Percentiles rank a stretch among this genome's conserved stretches.
These are phyloP conservation scores for Skeletonema costatum DNA, from an alignment of 108 stramenopile species.

Conservation along the genomic window DNA sequence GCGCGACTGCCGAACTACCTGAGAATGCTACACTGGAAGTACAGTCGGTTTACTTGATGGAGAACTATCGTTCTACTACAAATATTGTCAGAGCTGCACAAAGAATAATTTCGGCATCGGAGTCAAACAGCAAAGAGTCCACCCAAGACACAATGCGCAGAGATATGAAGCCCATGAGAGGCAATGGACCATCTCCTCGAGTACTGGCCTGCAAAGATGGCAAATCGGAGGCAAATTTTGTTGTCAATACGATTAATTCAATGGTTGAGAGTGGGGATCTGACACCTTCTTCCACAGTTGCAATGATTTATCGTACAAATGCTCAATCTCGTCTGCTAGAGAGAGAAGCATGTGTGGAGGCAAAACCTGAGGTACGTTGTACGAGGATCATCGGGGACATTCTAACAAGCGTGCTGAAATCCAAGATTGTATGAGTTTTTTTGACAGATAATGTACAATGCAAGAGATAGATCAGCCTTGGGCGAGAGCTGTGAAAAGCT, in stretches of 20 bases:
- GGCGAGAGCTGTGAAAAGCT: slow-evolving; percentile 71
- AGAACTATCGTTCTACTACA: slow-evolving; percentile 81
- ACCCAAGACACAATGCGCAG: slow-evolving; percentile 53
- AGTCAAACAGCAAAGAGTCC: slow-evolving; percentile 2
- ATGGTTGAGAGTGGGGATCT: slow-evolving; percentile 55
- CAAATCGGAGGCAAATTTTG: slow-evolving; percentile 76
- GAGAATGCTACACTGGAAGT: slow-evolving; percentile 30
- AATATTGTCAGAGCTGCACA: slow-evolving; percentile 86
- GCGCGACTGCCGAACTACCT: background rate
- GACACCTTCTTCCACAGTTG: slow-evolving; percentile 53
- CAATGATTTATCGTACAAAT: slow-evolving; percentile 90
- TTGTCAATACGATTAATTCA: slow-evolving; percentile 62
- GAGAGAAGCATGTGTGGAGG: slow-evolving; percentile 85
- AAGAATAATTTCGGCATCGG: slow-evolving; percentile 63
- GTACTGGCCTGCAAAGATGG: slow-evolving; percentile 74
- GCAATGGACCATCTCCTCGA: slow-evolving; percentile 65
- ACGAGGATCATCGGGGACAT: slow-evolving; percentile 69
- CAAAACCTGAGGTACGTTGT: slow-evolving; percentile 76
- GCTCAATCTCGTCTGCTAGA: slow-evolving; percentile 90
- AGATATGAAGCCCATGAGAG: slow-evolving; percentile 81
- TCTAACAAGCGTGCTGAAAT: slow-evolving; percentile 83
- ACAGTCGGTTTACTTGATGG: slow-evolving; percentile 74
- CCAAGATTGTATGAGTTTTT: slow-evolving; percentile 80
- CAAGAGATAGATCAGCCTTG: slow-evolving; percentile 70
- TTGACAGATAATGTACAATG: slow-evolving; percentile 73